Conservation (phyloP, 257 asterid genomes). For the Craterostigma plantagineum region DNA sequence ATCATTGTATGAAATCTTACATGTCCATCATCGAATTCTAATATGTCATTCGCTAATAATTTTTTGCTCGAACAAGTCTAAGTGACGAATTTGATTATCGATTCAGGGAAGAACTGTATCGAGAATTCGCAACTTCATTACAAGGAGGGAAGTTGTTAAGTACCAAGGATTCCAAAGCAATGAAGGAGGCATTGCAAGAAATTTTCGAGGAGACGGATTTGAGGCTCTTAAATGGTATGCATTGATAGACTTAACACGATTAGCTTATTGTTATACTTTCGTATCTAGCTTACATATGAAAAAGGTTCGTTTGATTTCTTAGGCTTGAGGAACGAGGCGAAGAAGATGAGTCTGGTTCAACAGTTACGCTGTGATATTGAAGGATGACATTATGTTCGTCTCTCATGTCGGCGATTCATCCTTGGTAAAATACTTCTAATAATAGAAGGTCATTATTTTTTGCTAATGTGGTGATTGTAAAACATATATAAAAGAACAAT, state of each 20-base stretch:
- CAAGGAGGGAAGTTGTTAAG: constrained; percentile 46
- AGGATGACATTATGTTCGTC: constrained; percentile 34
- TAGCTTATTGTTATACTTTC: constrained; percentile 19
- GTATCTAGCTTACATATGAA: no score
- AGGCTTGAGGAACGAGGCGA: constrained; percentile 69
- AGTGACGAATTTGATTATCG: background rate
- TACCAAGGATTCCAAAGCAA: constrained; percentile 36
- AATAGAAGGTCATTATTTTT: constrained; percentile 5
- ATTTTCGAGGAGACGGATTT: constrained; percentile 60
- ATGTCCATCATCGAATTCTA: no score
- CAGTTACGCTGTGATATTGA: constrained; percentile 70
- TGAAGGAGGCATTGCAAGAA: constrained; percentile 47
- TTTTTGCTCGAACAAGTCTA: background rate
- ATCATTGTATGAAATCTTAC: no score
- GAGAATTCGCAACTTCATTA: constrained; percentile 59
- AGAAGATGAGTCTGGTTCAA: constrained; percentile 78
- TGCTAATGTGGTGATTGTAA: background rate
- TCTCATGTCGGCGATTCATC: constrained; percentile 90
- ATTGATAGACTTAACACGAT: constrained; percentile 1
- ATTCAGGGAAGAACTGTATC: constrained; percentile 70
- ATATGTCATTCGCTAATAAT: no score
- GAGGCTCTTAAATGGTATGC: constrained; percentile 47
- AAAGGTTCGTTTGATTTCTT: constrained; percentile 63
- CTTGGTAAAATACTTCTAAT: no score
- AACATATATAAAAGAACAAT: background rate